Evolutionary conservation across 257 asterid species (phyloP), one percentile per base, ranked within the genome.

Genomic region (Salvia miltiorrhiza): DNA sequence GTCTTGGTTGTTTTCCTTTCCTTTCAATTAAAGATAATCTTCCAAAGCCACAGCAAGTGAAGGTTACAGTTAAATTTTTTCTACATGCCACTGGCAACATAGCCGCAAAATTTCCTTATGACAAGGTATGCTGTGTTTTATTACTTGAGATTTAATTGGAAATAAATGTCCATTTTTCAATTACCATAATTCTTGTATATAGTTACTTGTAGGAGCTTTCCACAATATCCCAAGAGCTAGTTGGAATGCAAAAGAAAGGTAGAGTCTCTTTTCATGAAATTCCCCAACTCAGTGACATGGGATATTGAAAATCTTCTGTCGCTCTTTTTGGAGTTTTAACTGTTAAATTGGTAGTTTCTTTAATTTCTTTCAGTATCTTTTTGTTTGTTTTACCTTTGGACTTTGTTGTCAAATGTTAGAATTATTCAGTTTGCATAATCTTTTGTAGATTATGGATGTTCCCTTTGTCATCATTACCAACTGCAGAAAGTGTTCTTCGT

Each of bases 161-260:
- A 50, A 21, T 19, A 65, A 19, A 20, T 33, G 2, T 45, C 55
- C 23, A 14, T 56, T 37, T 68, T 74, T 72, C 16, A 41, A 24
- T 74, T 60, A 76, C 48, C 70, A 16, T 67, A 57, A 14, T 73
- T 67, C 19, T 49, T 63, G 76, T 67, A 45, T 78, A 66, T 74
- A 93, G 98, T 59, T 60, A 80, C 79, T 93, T 53, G 63, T 93
- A 35, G 92, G 65, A 71, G 95, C 93, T 53, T 70, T 86, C 77
- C 98, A 78, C 76, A 85, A 76, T 13, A 82, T 87, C 69, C 93
- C 94, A 13, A 86, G 80, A 78, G 84, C 98, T 71, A 82, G 45
- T 71, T 93, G 98, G 98, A 84, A 81, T 78, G 84, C 86, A 62
- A 88, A 84, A 80, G 98, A 90, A 81, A 93, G 97, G 97, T 93